Base-by-base conservation (phyloP, 1,139 yeast genomes). In the Scheffersomyces cryptocercus region DNA sequence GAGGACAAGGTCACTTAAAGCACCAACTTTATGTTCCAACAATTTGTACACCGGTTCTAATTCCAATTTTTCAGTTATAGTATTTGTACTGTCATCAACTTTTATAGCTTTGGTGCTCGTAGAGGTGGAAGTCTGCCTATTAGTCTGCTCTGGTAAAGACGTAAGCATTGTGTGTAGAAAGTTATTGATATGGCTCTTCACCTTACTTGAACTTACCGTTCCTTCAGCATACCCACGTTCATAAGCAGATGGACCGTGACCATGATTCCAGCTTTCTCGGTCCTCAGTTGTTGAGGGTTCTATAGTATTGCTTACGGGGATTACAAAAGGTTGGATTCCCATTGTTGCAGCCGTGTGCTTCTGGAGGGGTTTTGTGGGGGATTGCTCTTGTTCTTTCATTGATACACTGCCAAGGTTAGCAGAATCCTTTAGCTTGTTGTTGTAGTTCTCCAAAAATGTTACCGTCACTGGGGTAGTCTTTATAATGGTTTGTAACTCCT, bases 141-240 rank as follows among this genome's bases (percentile, higher is more conserved):
- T n/a, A 7, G n/a, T 29, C 2, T 35, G 29, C 12, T 36, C 28
- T 11, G 38, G 42, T 9, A 11, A n/a, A 4, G 40, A 34, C 5
- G 30, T 29, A 7, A 43, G 7, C 7, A 43, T 28, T 10, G 28
- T 28, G n/a, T 41, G 33, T 5, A 50, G 35, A 11, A 54, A 41
- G n/a, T 31, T 52, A 29, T 41, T 51, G 38, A 52, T 41, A 26
- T 59, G 62, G 5, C 43, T 52, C 38, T 63, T 68, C 20, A 73
- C 47, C 7, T 44, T 47, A 13, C 46, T 54, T 3, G 75, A 64
- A 48, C 60, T 67, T 35, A 62, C 52, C 2, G 66, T 50, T 0
- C 78, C 78, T 36, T 54, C 60, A 10, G 58, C 59, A 46, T 59
- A 71, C 4, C 79, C 79, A 42, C 55, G 56, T 31, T 68, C 67